A percentile compares a stretch with the other conserved stretches of the same genome.
These are phyloP conservation scores for Trametes gibbosa DNA, from an alignment of 768 basidiomycete species.

Conservation along the genomic window DNA sequence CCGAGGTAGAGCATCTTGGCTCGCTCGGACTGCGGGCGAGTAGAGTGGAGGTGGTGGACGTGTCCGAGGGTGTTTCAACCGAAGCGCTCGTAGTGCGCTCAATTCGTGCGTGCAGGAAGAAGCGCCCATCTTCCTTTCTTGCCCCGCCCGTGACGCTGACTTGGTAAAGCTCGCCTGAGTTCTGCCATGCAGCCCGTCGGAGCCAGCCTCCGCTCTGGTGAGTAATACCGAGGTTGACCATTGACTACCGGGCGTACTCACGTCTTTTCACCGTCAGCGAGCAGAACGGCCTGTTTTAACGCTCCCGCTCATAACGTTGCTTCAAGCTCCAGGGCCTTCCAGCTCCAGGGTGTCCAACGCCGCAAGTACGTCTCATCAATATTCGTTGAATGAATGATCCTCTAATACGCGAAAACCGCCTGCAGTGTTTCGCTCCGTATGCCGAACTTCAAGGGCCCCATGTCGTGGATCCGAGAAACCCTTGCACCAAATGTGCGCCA, in stretches of 20 bases:
- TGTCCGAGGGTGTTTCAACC: slow-evolving; percentile 1
- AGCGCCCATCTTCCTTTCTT: slow-evolving; percentile 11
- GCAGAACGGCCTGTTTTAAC: slow-evolving; percentile 9
- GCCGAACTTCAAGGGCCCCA: slow-evolving; percentile 39
- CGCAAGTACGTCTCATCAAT: slow-evolving; percentile 40
- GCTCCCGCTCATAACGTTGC: slow-evolving; percentile 17
- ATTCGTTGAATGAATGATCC: too few species aligned
- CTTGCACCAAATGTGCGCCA: slow-evolving; percentile 48
- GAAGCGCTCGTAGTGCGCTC: slow-evolving; percentile 6
- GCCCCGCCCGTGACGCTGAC: slow-evolving; percentile 5
- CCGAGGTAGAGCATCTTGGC: slow-evolving; percentile 57
- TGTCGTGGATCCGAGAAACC: slow-evolving; percentile 64
- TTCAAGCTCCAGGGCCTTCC: slow-evolving; percentile 22
- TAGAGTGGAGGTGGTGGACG: slow-evolving; percentile 16
- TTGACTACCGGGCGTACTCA: neutral
- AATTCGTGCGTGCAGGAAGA: slow-evolving; percentile 3
- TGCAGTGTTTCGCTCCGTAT: slow-evolving; percentile 41
- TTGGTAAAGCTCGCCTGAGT: neutral
- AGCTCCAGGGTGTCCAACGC: slow-evolving; percentile 35
- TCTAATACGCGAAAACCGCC: slow-evolving; percentile 20
- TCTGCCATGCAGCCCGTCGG: slow-evolving; percentile 21
- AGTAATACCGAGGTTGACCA: neutral
- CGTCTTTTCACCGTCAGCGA: neutral
- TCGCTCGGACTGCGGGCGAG: neutral
- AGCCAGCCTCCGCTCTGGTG: slow-evolving; percentile 19